Evolutionary conservation across 768 basidiomycete species (phyloP).

Genomic region (Auricularia sp.): DNA sequence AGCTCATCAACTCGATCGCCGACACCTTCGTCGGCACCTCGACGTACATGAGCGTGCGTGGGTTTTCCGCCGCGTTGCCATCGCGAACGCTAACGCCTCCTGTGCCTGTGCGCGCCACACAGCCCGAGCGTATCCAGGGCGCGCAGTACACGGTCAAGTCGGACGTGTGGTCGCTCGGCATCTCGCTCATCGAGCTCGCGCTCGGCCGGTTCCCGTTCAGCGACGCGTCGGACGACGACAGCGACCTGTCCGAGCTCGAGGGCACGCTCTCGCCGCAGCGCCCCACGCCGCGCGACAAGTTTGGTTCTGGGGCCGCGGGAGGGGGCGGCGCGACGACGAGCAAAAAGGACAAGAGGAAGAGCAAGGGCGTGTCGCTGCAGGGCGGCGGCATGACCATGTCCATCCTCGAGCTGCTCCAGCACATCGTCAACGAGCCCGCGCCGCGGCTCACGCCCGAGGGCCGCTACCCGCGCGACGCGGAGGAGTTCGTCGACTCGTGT

Average conservation of each 20-base stretch:
- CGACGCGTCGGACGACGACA: slow-evolving; percentile 66
- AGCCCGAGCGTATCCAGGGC: slow-evolving; percentile 99
- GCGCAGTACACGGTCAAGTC: slow-evolving; percentile 98
- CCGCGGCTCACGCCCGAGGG: slow-evolving; percentile 73
- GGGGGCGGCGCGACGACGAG: neutral
- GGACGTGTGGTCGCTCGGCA: slow-evolving; percentile 97
- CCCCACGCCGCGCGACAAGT: slow-evolving; percentile 37
- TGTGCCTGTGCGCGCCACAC: slow-evolving; percentile 3
- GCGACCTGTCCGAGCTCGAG: slow-evolving; percentile 64
- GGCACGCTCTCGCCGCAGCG: slow-evolving; percentile 66
- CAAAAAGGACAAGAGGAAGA: slow-evolving; percentile 78
- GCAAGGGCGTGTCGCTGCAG: slow-evolving; percentile 84
- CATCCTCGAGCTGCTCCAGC: slow-evolving; percentile 91
- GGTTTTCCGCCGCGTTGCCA: neutral
- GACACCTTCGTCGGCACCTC: slow-evolving; percentile 99
- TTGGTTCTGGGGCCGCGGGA: slow-evolving; percentile 19
- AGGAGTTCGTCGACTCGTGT: slow-evolving; percentile 82
- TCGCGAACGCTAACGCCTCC: too few species aligned
- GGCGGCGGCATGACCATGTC: slow-evolving; percentile 97
- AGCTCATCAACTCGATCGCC: slow-evolving; percentile 96
- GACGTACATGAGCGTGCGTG: slow-evolving; percentile 91
- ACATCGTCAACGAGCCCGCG: slow-evolving; percentile 98
- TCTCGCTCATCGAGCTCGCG: slow-evolving; percentile 93
- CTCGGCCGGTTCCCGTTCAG: slow-evolving; percentile 96
- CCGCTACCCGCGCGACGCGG: slow-evolving; percentile 61